phyloP scores from a whole-genome alignment of 192 early-diverging fungal species.

The Mortierella claussenii region DNA sequence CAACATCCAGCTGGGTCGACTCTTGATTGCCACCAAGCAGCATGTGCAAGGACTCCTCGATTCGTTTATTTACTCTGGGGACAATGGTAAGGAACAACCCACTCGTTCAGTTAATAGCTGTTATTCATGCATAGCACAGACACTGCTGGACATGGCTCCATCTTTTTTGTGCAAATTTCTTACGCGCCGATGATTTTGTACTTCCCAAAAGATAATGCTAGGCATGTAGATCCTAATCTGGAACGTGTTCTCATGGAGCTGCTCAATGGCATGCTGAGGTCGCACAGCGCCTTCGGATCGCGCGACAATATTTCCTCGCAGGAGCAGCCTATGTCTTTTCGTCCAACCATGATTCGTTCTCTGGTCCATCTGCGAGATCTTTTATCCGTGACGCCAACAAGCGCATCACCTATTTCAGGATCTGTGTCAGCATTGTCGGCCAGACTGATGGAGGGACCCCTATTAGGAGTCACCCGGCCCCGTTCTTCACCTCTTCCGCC shows the following conservation, averaged over 20 bases:
- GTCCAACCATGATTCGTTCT: constrained; percentile 19
- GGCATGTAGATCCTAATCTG: constrained; percentile 16
- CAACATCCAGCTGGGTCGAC: constrained; percentile 23
- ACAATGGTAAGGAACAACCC: constrained; percentile 5
- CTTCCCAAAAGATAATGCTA: not conserved
- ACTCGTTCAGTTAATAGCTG: not conserved
- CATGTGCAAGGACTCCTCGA: constrained; percentile 31
- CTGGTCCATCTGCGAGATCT: constrained; percentile 24
- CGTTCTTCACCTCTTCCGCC: constrained; percentile 17
- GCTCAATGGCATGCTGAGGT: constrained; percentile 35
- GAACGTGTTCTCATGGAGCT: constrained; percentile 40
- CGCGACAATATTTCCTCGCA: constrained; percentile 45
- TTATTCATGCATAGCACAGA: not conserved
- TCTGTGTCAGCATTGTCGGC: not conserved
- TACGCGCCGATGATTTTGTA: not conserved
- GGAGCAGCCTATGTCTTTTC: constrained; percentile 30
- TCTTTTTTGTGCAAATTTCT: not conserved
- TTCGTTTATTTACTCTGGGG: constrained; percentile 9
- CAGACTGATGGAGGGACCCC: not conserved
- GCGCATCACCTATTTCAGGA: not conserved
- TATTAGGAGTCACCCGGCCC: not conserved
- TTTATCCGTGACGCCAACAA: not conserved
- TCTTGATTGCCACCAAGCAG: constrained; percentile 23
- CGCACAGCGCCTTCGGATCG: constrained; percentile 25
- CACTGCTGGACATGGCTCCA: not conserved